These are phyloP conservation scores for Hydnum rufescens DNA, from an alignment of 768 basidiomycete genomes.

Conservation along the genomic window DNA sequence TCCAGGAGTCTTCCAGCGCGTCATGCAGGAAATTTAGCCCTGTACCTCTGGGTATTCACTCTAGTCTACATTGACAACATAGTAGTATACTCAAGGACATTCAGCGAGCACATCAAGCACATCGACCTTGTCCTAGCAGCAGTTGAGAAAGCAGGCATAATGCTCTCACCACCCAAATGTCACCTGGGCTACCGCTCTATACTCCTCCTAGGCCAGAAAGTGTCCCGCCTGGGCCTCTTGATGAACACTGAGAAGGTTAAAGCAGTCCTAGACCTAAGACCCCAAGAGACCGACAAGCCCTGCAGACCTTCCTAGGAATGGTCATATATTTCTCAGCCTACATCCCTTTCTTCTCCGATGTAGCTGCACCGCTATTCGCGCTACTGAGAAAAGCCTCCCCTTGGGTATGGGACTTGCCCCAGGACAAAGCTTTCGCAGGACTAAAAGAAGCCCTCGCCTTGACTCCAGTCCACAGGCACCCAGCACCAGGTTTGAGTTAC, in stretches of 20 bases:
- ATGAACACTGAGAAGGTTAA: constrained; percentile 22
- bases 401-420: constrained; percentile 14
- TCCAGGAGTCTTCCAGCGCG: constrained; percentile 23
- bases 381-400: constrained; percentile 16
- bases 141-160: constrained; percentile 19
- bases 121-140: constrained; percentile 11
- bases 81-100: too few relatives aligned
- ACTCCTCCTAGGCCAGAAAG: constrained; percentile 23
- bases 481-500: constrained; percentile 17
- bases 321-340: constrained; percentile 22
- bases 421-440: constrained; percentile 16
- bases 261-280: constrained; percentile 17
- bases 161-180: constrained; percentile 20
- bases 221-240: constrained; percentile 21
- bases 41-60: too few relatives aligned
- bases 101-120: constrained; percentile 15
- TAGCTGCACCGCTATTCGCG: constrained; percentile 19
- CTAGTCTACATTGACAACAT: too few relatives aligned
- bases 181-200: constrained; percentile 20
- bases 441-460: constrained; percentile 16
- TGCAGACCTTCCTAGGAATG: constrained; percentile 22
- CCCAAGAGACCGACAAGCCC: constrained; percentile 14
- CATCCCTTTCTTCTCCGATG: constrained; percentile 20
- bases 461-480: constrained; percentile 20
- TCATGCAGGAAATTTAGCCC: constrained; percentile 22